These are phyloP conservation scores for Paraglomus occultum DNA, from an alignment of 192 early-diverging fungal species.

Conservation along the genomic window DNA sequence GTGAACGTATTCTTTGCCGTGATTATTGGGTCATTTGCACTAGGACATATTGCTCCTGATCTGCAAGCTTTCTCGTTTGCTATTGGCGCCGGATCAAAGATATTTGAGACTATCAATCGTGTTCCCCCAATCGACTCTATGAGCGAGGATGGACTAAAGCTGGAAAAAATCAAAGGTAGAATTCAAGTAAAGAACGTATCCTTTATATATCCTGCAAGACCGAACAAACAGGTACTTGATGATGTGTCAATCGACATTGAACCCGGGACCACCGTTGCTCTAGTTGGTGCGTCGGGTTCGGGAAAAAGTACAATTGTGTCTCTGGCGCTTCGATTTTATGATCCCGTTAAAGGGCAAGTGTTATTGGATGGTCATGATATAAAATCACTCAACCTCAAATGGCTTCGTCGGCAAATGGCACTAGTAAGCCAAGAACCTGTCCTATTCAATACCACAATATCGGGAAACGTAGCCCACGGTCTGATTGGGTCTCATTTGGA, in stretches of 20 bases:
- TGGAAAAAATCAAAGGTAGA: conserved; percentile 41
- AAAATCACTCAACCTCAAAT: conserved; percentile 54
- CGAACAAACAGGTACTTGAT: conserved; percentile 52
- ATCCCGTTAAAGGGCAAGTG: conserved; percentile 51
- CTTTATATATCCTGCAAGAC: conserved; percentile 66
- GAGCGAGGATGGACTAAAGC: conserved; percentile 45
- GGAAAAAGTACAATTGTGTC: conserved; percentile 64
- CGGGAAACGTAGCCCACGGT: conserved; percentile 31
- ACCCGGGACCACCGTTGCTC: conserved; percentile 72
- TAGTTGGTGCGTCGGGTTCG: conserved; percentile 81
- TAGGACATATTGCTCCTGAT: conserved; percentile 68
- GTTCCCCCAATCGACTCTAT: conserved; percentile 73
- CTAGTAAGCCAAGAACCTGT: conserved; percentile 72
- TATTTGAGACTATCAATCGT: conserved; percentile 83
- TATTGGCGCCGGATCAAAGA: conserved; percentile 76
- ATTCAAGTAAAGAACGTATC: conserved; percentile 55
- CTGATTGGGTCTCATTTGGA: conserved; percentile 18
- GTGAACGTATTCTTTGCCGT: conserved; percentile 73
- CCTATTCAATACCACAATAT: conserved; percentile 58
- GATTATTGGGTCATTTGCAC: conserved; percentile 64
- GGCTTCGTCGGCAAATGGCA: conserved; percentile 66
- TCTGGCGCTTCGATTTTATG: conserved; percentile 43
- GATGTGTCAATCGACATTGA: conserved; percentile 46
- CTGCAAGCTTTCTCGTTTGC: conserved; percentile 72
- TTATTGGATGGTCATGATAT: conserved; percentile 62